phyloP scores from a whole-genome alignment of 129 eudicot species.

The Ambrosia artemisiifolia region DNA sequence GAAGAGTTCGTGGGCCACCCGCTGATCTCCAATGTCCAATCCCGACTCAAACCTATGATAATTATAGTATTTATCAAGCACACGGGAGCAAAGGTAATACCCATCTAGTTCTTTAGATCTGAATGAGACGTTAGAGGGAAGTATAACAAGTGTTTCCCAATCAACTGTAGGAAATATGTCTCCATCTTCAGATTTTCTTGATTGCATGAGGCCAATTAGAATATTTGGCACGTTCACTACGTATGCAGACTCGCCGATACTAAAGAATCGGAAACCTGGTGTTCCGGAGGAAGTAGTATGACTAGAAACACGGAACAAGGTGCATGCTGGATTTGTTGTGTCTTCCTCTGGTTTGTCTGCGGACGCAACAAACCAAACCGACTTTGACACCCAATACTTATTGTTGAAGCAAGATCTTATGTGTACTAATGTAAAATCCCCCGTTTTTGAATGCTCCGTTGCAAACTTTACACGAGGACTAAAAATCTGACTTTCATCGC shows the following conservation, averaged over 20 bases:
- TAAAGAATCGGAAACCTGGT: too few relatives aligned
- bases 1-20: not conserved
- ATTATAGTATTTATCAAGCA: not conserved
- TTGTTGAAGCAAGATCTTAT: constrained; percentile 21
- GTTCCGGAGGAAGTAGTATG: too few relatives aligned
- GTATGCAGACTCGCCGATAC: too few relatives aligned
- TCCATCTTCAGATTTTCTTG: too few relatives aligned
- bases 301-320: too few relatives aligned
- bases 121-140: constrained; percentile 1
- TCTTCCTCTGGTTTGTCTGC: not conserved
- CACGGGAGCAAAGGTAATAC: not conserved
- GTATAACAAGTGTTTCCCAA: not conserved
- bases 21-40: not conserved
- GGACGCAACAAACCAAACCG: not conserved
- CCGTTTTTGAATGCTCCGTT: not conserved
- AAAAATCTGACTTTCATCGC: not conserved
- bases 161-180: not conserved
- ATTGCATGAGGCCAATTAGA: too few relatives aligned
- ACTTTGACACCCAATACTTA: not conserved
- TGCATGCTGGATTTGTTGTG: too few relatives aligned
- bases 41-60: not conserved
- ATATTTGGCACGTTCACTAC: too few relatives aligned
- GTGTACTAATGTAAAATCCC: not conserved
- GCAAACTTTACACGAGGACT: constrained; percentile 3
- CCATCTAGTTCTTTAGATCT: not conserved